Percentiles rank a stretch among this genome's conserved stretches.
These are phyloP conservation scores for Licmophora abbreviata DNA, from an alignment of 108 stramenopile genomes.

Conservation along the genomic window DNA sequence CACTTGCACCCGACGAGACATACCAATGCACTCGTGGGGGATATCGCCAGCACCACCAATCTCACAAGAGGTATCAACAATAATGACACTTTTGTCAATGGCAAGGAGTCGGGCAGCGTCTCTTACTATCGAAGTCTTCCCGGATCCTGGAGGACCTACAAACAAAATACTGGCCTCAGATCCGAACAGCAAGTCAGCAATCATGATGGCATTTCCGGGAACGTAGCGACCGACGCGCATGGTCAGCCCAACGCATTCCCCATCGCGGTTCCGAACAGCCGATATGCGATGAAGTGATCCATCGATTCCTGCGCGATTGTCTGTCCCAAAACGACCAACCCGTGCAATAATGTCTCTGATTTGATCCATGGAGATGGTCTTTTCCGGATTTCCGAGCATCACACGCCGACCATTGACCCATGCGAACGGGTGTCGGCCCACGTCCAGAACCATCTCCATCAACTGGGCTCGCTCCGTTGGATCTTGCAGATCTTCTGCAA, in stretches of 20 bases:
- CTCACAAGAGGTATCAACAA: constrained; percentile 61
- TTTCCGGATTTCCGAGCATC: background rate
- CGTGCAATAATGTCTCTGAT: background rate
- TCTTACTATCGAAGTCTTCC: constrained; percentile 40
- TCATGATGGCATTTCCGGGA: constrained; percentile 21
- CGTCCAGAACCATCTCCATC: constrained; percentile 14
- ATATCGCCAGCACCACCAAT: constrained; percentile 52
- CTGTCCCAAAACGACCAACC: constrained; percentile 13
- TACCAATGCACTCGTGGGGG: constrained; percentile 49
- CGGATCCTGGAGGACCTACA: constrained; percentile 16
- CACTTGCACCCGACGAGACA: constrained; percentile 57
- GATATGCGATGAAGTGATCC: constrained; percentile 16
- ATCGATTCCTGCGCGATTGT: constrained; percentile 23
- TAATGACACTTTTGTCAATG: constrained; percentile 20
- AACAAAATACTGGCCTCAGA: constrained; percentile 13
- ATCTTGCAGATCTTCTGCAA: too few species aligned
- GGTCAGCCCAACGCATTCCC: constrained; percentile 29
- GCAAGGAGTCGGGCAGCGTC: constrained; percentile 34
- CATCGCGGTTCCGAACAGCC: constrained; percentile 13
- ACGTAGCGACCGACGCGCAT: constrained; percentile 30
- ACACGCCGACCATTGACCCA: constrained; percentile 13
- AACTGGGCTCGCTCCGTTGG: background rate
- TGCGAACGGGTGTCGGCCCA: constrained; percentile 9
- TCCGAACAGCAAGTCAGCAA: constrained; percentile 28
- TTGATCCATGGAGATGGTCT: background rate